Conservation (phyloP, 2,329 filamentous ascomycete species). For the Acrodontium crateriforme region DNA sequence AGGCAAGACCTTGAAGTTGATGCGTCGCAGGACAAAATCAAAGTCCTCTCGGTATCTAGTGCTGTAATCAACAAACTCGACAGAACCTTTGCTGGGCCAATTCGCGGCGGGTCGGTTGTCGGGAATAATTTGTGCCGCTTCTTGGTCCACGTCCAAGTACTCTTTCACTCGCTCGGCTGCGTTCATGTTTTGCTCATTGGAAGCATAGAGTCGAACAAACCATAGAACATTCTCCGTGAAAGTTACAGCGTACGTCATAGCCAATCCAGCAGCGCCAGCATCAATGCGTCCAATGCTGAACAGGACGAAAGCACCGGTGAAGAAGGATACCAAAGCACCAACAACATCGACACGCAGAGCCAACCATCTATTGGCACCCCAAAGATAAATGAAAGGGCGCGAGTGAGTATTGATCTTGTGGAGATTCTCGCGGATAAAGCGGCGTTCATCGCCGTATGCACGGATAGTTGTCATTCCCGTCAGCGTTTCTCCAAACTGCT, state of each 20-base stretch:
- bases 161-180: slow-evolving; percentile 95
- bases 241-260: slow-evolving; percentile 86
- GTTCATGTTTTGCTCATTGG: slow-evolving; percentile 99
- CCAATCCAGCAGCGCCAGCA: slow-evolving; percentile 82
- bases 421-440: slow-evolving; percentile 88
- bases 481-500: slow-evolving; percentile 93
- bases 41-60: slow-evolving; percentile 81
- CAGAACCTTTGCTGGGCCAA: slow-evolving; percentile 75
- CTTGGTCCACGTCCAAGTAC: slow-evolving; percentile 91
- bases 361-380: slow-evolving; percentile 95
- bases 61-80: slow-evolving; percentile 80
- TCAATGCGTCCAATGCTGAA: slow-evolving; percentile 70
- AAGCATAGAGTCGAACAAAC: slow-evolving; percentile 85
- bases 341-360: slow-evolving; percentile 82
- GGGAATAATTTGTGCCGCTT: slow-evolving; percentile 64
- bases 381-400: slow-evolving; percentile 88
- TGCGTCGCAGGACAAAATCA: slow-evolving; percentile 68
- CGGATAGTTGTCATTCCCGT: slow-evolving; percentile 93
- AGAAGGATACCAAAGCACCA: slow-evolving; percentile 85
- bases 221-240: slow-evolving; percentile 96
- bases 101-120: slow-evolving; percentile 61
- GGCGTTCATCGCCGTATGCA: slow-evolving; percentile 84
- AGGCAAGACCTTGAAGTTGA: slow-evolving; percentile 75
- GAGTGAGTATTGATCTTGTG: slow-evolving; percentile 77
- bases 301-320: slow-evolving; percentile 82